phyloP scores from a whole-genome alignment of 768 basidiomycete species.

The Amanita molliuscula region DNA sequence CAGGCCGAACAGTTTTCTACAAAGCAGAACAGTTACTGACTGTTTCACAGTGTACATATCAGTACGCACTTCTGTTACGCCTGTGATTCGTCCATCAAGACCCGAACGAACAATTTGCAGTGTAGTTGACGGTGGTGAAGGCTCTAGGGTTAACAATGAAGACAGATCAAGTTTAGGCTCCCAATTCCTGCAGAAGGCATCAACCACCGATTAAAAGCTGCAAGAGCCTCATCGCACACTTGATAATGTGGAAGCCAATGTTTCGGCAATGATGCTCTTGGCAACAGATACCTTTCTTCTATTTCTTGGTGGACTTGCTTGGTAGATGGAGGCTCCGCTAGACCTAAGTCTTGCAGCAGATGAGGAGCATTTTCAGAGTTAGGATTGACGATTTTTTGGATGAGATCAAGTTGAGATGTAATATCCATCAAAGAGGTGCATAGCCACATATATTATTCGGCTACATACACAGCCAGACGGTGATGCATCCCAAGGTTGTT shows the following conservation, averaged over 20 bases:
- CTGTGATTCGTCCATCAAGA: slow-evolving; percentile 68
- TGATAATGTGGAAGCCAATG: slow-evolving; percentile 79
- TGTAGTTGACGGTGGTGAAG: slow-evolving; percentile 66
- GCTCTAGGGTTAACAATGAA: slow-evolving; percentile 50
- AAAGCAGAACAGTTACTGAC: not conserved
- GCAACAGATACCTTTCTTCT: slow-evolving; percentile 65
- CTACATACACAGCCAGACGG: not conserved
- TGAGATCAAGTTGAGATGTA: slow-evolving; percentile 21
- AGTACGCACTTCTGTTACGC: slow-evolving; percentile 63
- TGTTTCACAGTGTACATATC: not conserved
- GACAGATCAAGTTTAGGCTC: slow-evolving; percentile 49
- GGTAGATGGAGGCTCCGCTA: slow-evolving; percentile 45
- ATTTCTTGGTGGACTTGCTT: slow-evolving; percentile 58
- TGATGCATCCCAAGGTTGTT: no score
- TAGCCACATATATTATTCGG: not conserved
- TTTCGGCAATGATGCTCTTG: slow-evolving; percentile 51
- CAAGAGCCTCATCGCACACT: slow-evolving; percentile 42
- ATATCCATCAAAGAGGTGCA: slow-evolving; percentile 19
- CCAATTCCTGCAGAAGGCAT: slow-evolving; percentile 51
- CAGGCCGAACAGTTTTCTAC: slow-evolving; percentile 44
- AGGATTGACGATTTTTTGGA: slow-evolving; percentile 40
- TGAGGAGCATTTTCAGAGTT: slow-evolving; percentile 23
- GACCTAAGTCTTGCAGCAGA: slow-evolving; percentile 46
- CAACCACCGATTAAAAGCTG: slow-evolving; percentile 5
- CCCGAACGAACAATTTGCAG: slow-evolving; percentile 70